Evolutionary conservation across 2,329 filamentous ascomycete genomes (phyloP).

Genomic region (Cercospora berteroae): DNA sequence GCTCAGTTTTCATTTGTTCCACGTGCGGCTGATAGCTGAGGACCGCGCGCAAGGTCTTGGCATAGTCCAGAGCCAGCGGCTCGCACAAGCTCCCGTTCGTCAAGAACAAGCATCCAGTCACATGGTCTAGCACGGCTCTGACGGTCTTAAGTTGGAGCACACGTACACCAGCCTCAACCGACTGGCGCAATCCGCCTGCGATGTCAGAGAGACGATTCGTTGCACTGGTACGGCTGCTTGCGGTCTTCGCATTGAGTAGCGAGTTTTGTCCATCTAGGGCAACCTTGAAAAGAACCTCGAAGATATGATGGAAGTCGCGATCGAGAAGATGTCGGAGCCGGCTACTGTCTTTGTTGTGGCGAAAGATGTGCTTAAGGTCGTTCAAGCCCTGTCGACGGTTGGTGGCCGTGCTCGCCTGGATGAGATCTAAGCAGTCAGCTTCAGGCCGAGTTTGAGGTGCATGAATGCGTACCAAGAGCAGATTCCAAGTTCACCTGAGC

Average conservation of each 20-base stretch:
- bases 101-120: slow-evolving; percentile 60
- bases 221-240: slow-evolving; percentile 39
- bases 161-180: slow-evolving; percentile 66
- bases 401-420: slow-evolving; percentile 45
- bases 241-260: slow-evolving; percentile 56
- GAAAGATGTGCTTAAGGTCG: slow-evolving; percentile 57
- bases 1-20: slow-evolving; percentile 55
- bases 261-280: slow-evolving; percentile 65
- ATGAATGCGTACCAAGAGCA: slow-evolving; percentile 9
- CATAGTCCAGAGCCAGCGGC: slow-evolving; percentile 72
- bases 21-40: slow-evolving; percentile 73
- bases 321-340: slow-evolving; percentile 59
- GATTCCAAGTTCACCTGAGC: slow-evolving; percentile 17
- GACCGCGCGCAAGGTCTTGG: slow-evolving; percentile 69
- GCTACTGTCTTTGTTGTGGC: slow-evolving; percentile 50
- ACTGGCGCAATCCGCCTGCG: slow-evolving; percentile 68
- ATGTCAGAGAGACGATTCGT: slow-evolving; percentile 63
- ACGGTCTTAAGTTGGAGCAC: slow-evolving; percentile 69
- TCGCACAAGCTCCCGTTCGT: slow-evolving; percentile 66
- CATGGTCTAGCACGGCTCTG: slow-evolving; percentile 75
- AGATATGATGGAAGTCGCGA: slow-evolving; percentile 76
- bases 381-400: slow-evolving; percentile 53
- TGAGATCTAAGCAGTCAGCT: slow-evolving; percentile 29
- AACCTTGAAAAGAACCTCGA: slow-evolving; percentile 74
- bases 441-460: background rate